These are phyloP conservation scores for Rhodamnia argentea DNA, from an alignment of 345 rosid genomes.

Conservation along the genomic window DNA sequence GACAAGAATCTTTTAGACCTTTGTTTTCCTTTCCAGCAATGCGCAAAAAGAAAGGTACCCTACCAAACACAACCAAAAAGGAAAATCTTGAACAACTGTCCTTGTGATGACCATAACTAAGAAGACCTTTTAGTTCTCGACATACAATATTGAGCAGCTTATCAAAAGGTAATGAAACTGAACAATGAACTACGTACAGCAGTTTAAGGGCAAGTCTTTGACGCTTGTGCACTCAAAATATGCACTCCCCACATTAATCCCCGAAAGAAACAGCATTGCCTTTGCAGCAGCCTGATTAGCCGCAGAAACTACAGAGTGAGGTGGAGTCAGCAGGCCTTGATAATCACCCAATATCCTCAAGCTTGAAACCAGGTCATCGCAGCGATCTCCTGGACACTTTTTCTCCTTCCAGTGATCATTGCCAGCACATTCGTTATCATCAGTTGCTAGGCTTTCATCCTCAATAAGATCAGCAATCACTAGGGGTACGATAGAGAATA, in stretches of 20 bases:
- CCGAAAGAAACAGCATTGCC: constrained; percentile 71
- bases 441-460: constrained; percentile 40
- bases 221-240: constrained; percentile 60
- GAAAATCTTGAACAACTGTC: background rate
- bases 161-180: background rate
- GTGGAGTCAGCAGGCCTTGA: constrained; percentile 81
- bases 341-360: constrained; percentile 78
- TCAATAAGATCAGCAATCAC: constrained; percentile 76
- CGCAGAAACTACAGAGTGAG: constrained; percentile 57
- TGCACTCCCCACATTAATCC: constrained; percentile 46
- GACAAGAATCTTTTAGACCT: background rate
- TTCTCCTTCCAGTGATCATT: constrained; percentile 22
- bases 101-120: background rate
- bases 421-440: constrained; percentile 16
- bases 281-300: constrained; percentile 93
- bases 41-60: background rate
- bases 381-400: constrained; percentile 20
- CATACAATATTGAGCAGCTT: background rate
- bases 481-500: constrained; percentile 69
- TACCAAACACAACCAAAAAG: background rate
- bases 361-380: constrained; percentile 56
- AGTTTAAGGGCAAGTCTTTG: constrained; percentile 74
- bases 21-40: background rate
- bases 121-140: background rate
- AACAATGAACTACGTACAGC: constrained; percentile 40